Evolutionary conservation across 78 protist species (phyloP).

Genomic region (Mastigamoeba balamuthi): DNA sequence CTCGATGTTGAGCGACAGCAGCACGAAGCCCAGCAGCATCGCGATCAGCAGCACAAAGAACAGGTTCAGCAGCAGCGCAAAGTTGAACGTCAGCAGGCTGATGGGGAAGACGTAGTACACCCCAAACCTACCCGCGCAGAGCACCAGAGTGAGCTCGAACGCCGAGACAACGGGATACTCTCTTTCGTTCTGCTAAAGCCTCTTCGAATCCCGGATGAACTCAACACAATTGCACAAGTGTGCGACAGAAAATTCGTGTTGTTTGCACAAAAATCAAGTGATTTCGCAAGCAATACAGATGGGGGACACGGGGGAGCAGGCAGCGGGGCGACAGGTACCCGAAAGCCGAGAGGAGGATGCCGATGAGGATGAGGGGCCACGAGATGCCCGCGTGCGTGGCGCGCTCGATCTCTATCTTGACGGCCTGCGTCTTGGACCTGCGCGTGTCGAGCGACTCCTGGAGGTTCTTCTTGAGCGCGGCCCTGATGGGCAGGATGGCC

Average conservation of each 20-base stretch:
- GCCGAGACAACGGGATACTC: too few relatives aligned
- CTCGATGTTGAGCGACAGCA: constrained; percentile 57
- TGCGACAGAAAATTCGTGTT: too few relatives aligned
- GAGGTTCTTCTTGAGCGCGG: constrained; percentile 50
- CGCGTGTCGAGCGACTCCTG: constrained; percentile 62
- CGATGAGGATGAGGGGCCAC: constrained; percentile 39
- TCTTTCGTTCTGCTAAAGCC: too few relatives aligned
- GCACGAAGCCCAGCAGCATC: constrained; percentile 68
- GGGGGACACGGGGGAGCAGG: too few relatives aligned
- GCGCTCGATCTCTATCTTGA: constrained; percentile 58
- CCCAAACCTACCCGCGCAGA: background rate
- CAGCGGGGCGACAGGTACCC: constrained; percentile 13
- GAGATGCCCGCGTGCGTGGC: constrained; percentile 16
- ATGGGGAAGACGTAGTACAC: constrained; percentile 80
- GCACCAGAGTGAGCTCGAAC: too few relatives aligned
- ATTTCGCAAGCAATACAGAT: too few relatives aligned
- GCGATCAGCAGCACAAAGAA: constrained; percentile 71
- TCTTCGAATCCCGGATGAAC: too few relatives aligned
- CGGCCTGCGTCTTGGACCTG: constrained; percentile 53
- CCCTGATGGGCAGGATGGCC: constrained; percentile 67
- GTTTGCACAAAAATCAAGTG: too few relatives aligned
- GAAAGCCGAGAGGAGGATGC: constrained; percentile 35
- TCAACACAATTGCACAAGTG: too few relatives aligned
- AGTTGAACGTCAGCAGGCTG: constrained; percentile 59
- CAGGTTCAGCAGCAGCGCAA: constrained; percentile 65